These are phyloP conservation scores for Ustilago xerochloae DNA, from an alignment of 1,284 basidiomycete species.

Conservation along the genomic window DNA sequence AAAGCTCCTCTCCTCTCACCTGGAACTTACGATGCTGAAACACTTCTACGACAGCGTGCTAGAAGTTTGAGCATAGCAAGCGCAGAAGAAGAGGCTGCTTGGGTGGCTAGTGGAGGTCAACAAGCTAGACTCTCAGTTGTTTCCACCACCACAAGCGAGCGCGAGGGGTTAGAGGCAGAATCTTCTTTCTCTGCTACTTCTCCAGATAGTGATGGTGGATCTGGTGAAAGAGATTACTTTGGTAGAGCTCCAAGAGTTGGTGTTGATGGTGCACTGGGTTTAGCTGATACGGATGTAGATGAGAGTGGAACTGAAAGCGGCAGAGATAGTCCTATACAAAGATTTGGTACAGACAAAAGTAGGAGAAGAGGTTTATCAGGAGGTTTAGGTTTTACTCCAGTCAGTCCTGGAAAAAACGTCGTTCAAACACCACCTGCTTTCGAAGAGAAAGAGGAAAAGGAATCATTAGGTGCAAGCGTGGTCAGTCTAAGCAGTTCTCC, in stretches of 20 bases:
- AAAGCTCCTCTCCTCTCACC: conserved; percentile 52
- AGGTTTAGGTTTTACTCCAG: conserved; percentile 46
- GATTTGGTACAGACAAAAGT: conserved; percentile 7
- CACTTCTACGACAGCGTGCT: conserved; percentile 56
- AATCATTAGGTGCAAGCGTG: conserved; percentile 23
- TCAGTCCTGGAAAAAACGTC: conserved; percentile 14
- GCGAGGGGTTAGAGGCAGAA: conserved; percentile 5
- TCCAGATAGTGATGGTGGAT: conserved; percentile 16
- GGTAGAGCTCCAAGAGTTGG: conserved; percentile 45
- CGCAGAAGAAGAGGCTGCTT: conserved; percentile 49
- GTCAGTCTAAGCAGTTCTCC: conserved; percentile 31
- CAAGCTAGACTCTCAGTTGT: conserved; percentile 36
- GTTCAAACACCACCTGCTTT: not conserved
- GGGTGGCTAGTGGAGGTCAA: conserved; percentile 52
- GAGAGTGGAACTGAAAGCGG: conserved; percentile 59
- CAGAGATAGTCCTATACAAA: conserved; percentile 34
- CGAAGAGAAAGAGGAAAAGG: not conserved
- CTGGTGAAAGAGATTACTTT: conserved; percentile 31
- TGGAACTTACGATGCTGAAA: conserved; percentile 61
- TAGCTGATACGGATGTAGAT: conserved; percentile 53
- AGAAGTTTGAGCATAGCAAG: conserved; percentile 44
- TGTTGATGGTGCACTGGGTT: conserved; percentile 56
- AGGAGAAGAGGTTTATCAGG: conserved; percentile 29
- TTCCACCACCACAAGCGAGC: conserved; percentile 4
- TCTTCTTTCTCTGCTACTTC: conserved; percentile 9